Conservation (phyloP, 1,284 basidiomycete genomes). For the Cutaneotrichosporon dermatis region DNA sequence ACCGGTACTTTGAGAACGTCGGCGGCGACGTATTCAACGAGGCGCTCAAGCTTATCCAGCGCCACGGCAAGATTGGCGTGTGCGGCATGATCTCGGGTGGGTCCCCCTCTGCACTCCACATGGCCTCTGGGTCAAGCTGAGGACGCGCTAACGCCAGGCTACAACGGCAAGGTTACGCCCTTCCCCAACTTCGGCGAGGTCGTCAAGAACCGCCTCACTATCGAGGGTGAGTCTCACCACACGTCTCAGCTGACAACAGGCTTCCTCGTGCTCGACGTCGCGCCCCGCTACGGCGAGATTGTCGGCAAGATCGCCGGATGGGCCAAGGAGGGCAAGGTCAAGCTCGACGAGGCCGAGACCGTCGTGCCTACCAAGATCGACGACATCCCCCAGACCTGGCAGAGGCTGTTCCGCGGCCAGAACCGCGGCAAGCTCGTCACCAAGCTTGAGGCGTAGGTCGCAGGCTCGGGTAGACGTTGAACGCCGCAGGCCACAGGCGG, state of each 20-base stretch:
- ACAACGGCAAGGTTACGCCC: slow-evolving; percentile 12
- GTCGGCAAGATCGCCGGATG: slow-evolving; percentile 24
- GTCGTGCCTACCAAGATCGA: slow-evolving; percentile 38
- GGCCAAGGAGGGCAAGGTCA: slow-evolving; percentile 37
- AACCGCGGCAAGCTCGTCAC: slow-evolving; percentile 46
- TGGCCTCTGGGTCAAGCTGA: too few relatives aligned
- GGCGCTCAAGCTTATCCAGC: slow-evolving; percentile 43
- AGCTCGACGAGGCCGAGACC: slow-evolving; percentile 32
- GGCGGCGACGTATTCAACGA: slow-evolving; percentile 49
- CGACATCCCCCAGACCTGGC: slow-evolving; percentile 40
- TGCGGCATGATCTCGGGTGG: slow-evolving; percentile 44
- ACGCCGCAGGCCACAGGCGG: too few relatives aligned
- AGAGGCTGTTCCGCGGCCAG: slow-evolving; percentile 35
- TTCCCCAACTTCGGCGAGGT: slow-evolving; percentile 37
- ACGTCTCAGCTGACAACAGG: slow-evolving; percentile 17
- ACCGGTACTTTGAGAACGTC: slow-evolving; percentile 49
- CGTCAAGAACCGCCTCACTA: slow-evolving; percentile 47
- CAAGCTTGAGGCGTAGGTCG: slow-evolving; percentile 20
- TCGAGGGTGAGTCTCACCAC: slow-evolving; percentile 38
- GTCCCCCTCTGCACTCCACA: too few relatives aligned
- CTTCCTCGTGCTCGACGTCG: slow-evolving; percentile 47
- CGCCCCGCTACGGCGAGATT: slow-evolving; percentile 20
- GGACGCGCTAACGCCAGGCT: not conserved
- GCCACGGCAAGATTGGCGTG: slow-evolving; percentile 49
- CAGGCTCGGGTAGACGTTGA: too few relatives aligned